These are phyloP conservation scores for Leccinum imitatum DNA, from an alignment of 768 basidiomycete species.

Conservation along the genomic window DNA sequence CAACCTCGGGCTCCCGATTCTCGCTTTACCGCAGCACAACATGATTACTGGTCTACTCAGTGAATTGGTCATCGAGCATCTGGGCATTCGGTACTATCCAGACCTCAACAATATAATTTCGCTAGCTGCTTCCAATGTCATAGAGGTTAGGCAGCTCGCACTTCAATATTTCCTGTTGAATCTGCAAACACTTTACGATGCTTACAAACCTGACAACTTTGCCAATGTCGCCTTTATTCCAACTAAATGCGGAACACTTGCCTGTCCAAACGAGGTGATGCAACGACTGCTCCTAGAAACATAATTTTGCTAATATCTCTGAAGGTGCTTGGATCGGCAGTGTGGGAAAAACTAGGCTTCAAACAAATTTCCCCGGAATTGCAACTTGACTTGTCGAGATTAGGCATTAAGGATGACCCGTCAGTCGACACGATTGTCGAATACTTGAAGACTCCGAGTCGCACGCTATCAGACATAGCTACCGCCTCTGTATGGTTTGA, in stretches of 20 bases:
- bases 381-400: slow-evolving; percentile 9
- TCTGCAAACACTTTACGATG: slow-evolving; percentile 8
- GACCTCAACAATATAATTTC: slow-evolving; percentile 7
- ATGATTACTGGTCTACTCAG: not conserved
- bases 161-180: slow-evolving; percentile 15
- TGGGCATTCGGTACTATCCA: slow-evolving; percentile 6
- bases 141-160: not conserved
- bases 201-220: slow-evolving; percentile 15
- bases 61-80: not conserved
- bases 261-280: slow-evolving; percentile 11
- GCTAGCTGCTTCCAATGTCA: slow-evolving; percentile 7
- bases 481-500: slow-evolving; percentile 11
- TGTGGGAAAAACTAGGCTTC: slow-evolving; percentile 14
- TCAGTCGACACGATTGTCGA: slow-evolving; percentile 1
- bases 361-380: not conserved
- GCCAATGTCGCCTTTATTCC: slow-evolving; percentile 13
- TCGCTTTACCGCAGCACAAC: slow-evolving; percentile 37
- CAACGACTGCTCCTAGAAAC: not conserved
- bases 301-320: not conserved
- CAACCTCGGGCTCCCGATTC: slow-evolving; percentile 70
- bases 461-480: not conserved
- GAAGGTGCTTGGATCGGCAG: slow-evolving; percentile 9
- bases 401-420: slow-evolving; percentile 13
- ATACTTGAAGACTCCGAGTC: not conserved
- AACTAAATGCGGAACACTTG: slow-evolving; percentile 6